Percentiles rank a stretch among this genome's conserved stretches.
These are phyloP conservation scores for Cercospora zeae-maydis DNA, from an alignment of 2,329 filamentous ascomycete genomes.

Conservation along the genomic window DNA sequence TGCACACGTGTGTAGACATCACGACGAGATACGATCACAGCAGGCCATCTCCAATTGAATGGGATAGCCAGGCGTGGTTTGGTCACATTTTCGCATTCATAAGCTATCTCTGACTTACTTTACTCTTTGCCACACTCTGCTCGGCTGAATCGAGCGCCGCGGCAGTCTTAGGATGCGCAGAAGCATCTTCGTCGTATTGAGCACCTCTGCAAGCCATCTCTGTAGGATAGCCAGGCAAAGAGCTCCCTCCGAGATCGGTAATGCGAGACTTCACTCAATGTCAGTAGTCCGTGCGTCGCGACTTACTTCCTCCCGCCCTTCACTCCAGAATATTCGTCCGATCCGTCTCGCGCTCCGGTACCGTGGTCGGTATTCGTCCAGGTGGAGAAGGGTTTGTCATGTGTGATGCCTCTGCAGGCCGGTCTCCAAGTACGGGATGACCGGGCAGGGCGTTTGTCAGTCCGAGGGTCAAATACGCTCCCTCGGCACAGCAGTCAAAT, in stretches of 20 bases:
- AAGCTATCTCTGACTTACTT: background rate
- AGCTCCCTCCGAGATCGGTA: background rate
- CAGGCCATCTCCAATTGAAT: background rate
- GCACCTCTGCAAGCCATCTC: background rate
- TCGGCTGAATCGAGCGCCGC: background rate
- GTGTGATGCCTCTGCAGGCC: background rate
- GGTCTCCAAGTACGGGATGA: background rate
- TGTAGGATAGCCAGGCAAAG: conserved; percentile 1
- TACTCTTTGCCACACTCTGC: background rate
- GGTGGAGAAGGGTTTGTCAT: background rate
- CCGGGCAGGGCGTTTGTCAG: background rate
- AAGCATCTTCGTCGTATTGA: background rate
- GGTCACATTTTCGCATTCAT: background rate
- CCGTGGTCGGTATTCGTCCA: background rate
- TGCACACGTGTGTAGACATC: background rate
- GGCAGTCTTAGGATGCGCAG: background rate
- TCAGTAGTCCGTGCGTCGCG: background rate
- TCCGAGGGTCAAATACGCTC: conserved; percentile 1
- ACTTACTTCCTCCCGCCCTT: background rate
- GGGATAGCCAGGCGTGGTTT: background rate
- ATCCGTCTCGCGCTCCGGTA: background rate
- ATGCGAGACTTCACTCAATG: background rate
- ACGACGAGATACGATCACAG: background rate
- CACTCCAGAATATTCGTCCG: background rate
- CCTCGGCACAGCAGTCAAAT: background rate